Evolutionary conservation across 1,284 basidiomycete species (phyloP).

Genomic region (Exsudoporus floridanus): DNA sequence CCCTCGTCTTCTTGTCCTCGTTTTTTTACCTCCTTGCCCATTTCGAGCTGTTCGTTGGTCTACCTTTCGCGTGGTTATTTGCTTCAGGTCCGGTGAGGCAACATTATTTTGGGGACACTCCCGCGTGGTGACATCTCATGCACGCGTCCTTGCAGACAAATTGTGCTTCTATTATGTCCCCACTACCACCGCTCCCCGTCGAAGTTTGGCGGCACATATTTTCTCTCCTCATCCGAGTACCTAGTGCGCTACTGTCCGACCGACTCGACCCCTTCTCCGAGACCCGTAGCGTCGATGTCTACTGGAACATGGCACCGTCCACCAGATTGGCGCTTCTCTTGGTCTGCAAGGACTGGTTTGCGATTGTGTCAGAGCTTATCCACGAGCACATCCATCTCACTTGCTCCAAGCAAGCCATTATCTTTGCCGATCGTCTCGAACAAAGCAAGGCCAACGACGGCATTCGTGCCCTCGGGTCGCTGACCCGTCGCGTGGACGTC

Average conservation of each 20-base stretch:
- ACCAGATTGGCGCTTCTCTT: slow-evolving; percentile 19
- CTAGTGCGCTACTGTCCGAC: slow-evolving; percentile 25
- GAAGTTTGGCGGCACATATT: slow-evolving; percentile 37
- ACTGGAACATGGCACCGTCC: slow-evolving; percentile 15
- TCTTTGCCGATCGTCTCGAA: slow-evolving; percentile 38
- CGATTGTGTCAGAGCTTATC: slow-evolving; percentile 36
- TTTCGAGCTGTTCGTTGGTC: not conserved
- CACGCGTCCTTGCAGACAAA: not conserved
- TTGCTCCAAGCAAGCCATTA: slow-evolving; percentile 34
- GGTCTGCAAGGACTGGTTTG: slow-evolving; percentile 39
- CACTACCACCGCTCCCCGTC: slow-evolving; percentile 26
- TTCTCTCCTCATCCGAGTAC: slow-evolving; percentile 23
- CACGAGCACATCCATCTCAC: slow-evolving; percentile 42
- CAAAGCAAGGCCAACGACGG: slow-evolving; percentile 18
- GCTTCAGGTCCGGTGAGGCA: slow-evolving; percentile 9
- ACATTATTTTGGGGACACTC: not conserved
- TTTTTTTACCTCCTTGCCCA: not conserved
- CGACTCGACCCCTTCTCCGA: slow-evolving; percentile 33
- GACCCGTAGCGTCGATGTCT: slow-evolving; percentile 16
- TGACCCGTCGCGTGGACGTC: slow-evolving; percentile 42
- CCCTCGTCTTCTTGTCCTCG: not conserved
- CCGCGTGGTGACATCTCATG: slow-evolving; percentile 7
- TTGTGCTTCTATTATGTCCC: slow-evolving; percentile 13
- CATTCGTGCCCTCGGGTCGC: slow-evolving; percentile 35
- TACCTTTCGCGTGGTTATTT: slow-evolving; percentile 1